Evolutionary conservation across 805 yeast genomes (phyloP).

Genomic region (Ogataea parapolymorpha): DNA sequence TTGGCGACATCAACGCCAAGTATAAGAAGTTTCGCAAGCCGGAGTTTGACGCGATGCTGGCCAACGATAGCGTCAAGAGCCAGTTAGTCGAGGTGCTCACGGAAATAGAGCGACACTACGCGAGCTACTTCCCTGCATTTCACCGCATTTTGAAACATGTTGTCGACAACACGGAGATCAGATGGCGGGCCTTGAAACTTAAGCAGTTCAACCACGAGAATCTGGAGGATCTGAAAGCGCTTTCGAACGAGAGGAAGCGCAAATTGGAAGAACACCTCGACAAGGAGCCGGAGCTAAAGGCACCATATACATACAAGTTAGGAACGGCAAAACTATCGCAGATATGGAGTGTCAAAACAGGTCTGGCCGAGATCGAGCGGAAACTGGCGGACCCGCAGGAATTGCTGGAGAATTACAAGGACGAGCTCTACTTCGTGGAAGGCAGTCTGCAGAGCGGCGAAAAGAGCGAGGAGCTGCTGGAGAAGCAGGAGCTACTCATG

Average conservation of each 20-base stretch:
- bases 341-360: conserved; percentile 28
- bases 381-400: conserved; percentile 13
- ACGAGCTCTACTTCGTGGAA: conserved; percentile 28
- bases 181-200: conserved; percentile 30
- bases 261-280: conserved; percentile 23
- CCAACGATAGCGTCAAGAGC: conserved; percentile 12
- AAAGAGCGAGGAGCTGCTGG: conserved; percentile 8
- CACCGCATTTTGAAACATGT: conserved; percentile 15
- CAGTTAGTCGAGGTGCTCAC: conserved; percentile 17
- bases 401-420: conserved; percentile 25
- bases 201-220: conserved; percentile 28
- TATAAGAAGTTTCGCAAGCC: conserved; percentile 25
- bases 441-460: conserved; percentile 16
- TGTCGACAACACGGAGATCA: conserved; percentile 18
- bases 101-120: conserved; percentile 24
- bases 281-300: conserved; percentile 9
- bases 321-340: conserved; percentile 31
- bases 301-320: conserved; percentile 23
- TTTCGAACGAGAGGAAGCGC: conserved; percentile 22
- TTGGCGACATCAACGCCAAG: conserved; percentile 17
- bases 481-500: conserved; percentile 16
- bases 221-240: conserved; percentile 11
- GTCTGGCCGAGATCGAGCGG: conserved; percentile 16
- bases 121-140: conserved; percentile 12
- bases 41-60: conserved; percentile 17